Evolutionary conservation across 2,329 filamentous ascomycete species (phyloP).

Genomic region (Aspergillus carbonarius): DNA sequence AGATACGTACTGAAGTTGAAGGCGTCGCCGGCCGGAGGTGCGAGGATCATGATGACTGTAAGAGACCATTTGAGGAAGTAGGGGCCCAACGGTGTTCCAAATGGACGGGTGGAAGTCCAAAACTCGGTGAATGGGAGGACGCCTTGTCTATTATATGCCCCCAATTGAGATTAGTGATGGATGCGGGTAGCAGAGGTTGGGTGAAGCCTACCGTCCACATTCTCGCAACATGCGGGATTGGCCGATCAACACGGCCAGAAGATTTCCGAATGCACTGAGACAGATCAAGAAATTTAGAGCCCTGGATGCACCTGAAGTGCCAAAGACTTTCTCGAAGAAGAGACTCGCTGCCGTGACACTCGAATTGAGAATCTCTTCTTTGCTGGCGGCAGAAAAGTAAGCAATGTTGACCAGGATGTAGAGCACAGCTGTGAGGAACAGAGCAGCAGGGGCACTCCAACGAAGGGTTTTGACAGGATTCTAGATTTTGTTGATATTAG

Average conservation of each 20-base stretch:
- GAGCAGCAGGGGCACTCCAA: constrained; percentile 50
- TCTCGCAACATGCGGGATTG: constrained; percentile 59
- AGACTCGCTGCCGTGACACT: constrained; percentile 57
- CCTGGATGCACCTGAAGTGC: constrained; percentile 47
- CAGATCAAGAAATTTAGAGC: constrained; percentile 60
- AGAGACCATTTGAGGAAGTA: constrained; percentile 59
- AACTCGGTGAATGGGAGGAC: constrained; percentile 60
- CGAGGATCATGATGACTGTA: constrained; percentile 61
- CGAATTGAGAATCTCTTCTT: constrained; percentile 54
- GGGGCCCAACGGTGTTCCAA: constrained; percentile 62
- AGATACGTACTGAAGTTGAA: constrained; percentile 57
- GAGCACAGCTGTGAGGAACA: constrained; percentile 53
- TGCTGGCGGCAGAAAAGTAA: constrained; percentile 59
- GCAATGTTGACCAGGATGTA: constrained; percentile 63
- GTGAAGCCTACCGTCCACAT: constrained; percentile 49
- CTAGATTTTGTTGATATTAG: constrained; percentile 25
- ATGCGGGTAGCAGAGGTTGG: background rate
- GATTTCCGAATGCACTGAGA: constrained; percentile 59
- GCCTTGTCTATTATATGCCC: constrained; percentile 49
- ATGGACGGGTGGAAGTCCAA: constrained; percentile 64
- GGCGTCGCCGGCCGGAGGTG: constrained; percentile 62
- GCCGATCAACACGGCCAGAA: constrained; percentile 57
- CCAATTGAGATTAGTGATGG: background rate
- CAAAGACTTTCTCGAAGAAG: constrained; percentile 62
- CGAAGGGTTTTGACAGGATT: constrained; percentile 59